A percentile compares a stretch with the other conserved stretches of the same genome.
Conservation (phyloP, 2,329 filamentous ascomycete genomes). For the Fusarium sp. region DNA sequence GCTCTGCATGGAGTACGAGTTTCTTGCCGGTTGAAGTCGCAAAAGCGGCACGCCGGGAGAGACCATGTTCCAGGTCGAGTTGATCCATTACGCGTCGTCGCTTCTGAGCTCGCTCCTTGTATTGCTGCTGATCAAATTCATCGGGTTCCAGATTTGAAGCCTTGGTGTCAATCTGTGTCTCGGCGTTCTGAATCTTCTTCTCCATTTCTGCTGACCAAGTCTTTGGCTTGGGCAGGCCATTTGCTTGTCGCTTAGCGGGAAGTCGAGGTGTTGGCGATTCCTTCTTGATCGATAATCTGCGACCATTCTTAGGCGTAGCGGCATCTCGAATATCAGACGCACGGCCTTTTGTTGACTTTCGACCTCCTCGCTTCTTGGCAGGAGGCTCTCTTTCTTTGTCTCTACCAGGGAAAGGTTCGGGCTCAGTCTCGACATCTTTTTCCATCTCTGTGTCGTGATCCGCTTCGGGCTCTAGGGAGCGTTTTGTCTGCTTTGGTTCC, state of each 20-base stretch:
- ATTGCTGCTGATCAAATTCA: constrained; percentile 58
- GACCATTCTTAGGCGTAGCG: constrained; percentile 58
- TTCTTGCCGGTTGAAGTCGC: constrained; percentile 67
- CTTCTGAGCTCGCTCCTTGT: constrained; percentile 69
- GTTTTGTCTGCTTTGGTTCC: constrained; percentile 45
- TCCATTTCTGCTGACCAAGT: constrained; percentile 65
- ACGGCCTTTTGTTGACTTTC: constrained; percentile 58
- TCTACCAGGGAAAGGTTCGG: constrained; percentile 41
- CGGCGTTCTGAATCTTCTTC: constrained; percentile 52
- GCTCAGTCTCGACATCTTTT: constrained; percentile 50
- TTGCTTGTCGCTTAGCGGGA: constrained; percentile 67
- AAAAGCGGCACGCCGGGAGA: constrained; percentile 69
- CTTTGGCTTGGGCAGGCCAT: constrained; percentile 73
- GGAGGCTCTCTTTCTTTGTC: constrained; percentile 44
- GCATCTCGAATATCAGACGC: constrained; percentile 62
- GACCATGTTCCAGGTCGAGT: constrained; percentile 71
- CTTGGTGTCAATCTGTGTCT: constrained; percentile 55
- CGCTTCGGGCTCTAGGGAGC: constrained; percentile 31
- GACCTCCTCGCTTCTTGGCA: constrained; percentile 46
- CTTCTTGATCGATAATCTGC: constrained; percentile 63
- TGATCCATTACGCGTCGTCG: constrained; percentile 73
- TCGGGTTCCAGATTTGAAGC: constrained; percentile 57
- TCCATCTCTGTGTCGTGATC: constrained; percentile 49
- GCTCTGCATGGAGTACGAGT: constrained; percentile 73
- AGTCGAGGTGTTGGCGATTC: constrained; percentile 59